Evolutionary conservation across 768 basidiomycete species (phyloP), one percentile per base, ranked within the genome.

Genomic region (Lanmaoa pseudosensibilis): DNA sequence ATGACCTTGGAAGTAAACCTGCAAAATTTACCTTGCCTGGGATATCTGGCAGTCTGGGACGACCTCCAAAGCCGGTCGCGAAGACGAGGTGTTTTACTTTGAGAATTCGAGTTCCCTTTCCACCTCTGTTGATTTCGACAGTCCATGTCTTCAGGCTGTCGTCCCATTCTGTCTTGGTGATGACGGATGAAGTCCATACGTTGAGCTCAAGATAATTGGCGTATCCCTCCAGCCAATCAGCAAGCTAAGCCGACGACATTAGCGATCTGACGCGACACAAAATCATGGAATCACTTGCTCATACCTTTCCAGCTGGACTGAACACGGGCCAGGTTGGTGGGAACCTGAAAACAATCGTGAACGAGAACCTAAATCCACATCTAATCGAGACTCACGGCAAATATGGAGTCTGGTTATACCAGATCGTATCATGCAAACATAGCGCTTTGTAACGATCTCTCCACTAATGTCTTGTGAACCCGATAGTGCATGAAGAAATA

Each of bases 201-300:
- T 85, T 80, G 39, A 89, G 67, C 53, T 88, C 87, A 34, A 87
- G 74, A 4, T 76, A 65, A 5, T 80, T 74, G 0, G 81, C 85
- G 57, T 88, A 89, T 5, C 71, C 73, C 64, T 88, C 86, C 16
- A 88, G 70, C 82, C 84, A 88, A 58, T 83, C 81, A 2, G 80
- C 86, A n/a, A 88, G 75, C 81, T 84, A 49, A 12, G 27, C 7
- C 13, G 34, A 57, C 6, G 41, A 15, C 12, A n/a, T 58, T 9
- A 46, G 8, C 32, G 23, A 41, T 38, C 4, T 15, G 15, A 51
- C 10, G 9, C 33, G 37, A 46, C 13, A 46, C 5, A 30, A 32
- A 6, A 23, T 8, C 5, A 16, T 4, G 6, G 2, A 5, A 32
- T 13, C 5, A 11, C 11, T 25, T 4, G 15, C 12, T 12, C 56